A percentile compares a stretch with the other conserved stretches of the same genome.
Conservation (phyloP, 495 filamentous ascomycete species). For the Hypoxylon fragiforme region DNA sequence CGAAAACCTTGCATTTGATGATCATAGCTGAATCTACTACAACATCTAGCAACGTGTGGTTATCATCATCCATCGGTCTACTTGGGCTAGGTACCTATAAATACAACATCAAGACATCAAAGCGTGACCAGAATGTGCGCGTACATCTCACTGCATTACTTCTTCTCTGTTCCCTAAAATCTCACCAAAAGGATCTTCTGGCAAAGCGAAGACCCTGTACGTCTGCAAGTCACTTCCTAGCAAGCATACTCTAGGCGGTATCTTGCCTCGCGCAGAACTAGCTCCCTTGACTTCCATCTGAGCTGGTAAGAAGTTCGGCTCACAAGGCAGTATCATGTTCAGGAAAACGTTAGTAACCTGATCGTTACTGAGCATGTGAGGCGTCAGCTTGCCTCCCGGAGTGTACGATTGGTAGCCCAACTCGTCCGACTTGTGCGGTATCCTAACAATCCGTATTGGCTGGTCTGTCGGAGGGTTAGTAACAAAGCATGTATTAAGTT, state of each 20-base stretch:
- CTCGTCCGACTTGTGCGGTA: constrained; percentile 35
- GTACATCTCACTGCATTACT: neutral
- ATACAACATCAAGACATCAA: no score
- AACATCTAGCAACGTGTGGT: no score
- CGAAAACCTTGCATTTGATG: no score
- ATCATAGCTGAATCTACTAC: no score
- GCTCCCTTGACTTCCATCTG: constrained; percentile 52
- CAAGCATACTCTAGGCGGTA: constrained; percentile 49
- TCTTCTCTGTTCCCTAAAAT: neutral
- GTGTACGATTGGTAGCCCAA: constrained; percentile 29
- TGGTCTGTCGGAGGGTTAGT: constrained; percentile 20
- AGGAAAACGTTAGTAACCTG: constrained; percentile 24
- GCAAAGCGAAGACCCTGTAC: constrained; percentile 49
- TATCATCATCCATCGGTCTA: no score
- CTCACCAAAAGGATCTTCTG: constrained; percentile 28
- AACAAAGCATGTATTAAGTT: no score
- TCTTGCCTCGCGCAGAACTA: constrained; percentile 40
- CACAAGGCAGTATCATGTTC: constrained; percentile 35
- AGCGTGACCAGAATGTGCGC: neutral
- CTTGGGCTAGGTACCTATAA: no score
- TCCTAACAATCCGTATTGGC: constrained; percentile 31
- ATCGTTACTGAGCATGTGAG: constrained; percentile 33
- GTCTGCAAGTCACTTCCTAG: constrained; percentile 47
- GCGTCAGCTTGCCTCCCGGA: constrained; percentile 11
- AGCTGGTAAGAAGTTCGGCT: constrained; percentile 44